phyloP scores from a whole-genome alignment of 148 eudicot species.

The Camellia japonica region DNA sequence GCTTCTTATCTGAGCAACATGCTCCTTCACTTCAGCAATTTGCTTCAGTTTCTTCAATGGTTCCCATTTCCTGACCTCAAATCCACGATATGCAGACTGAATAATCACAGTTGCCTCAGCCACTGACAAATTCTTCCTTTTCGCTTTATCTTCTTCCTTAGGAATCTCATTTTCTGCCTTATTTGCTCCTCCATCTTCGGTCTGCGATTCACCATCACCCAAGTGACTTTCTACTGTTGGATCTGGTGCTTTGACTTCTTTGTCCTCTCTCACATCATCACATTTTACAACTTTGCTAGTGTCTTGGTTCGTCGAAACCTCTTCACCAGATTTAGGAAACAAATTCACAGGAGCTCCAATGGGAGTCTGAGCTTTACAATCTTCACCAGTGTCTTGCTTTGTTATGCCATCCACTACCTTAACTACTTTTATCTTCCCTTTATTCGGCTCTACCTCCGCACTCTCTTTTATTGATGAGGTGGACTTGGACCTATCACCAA shows the following conservation, averaged over 20 bases:
- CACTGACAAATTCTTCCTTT: constrained; percentile 37
- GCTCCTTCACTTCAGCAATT: constrained; percentile 42
- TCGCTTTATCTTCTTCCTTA: constrained; percentile 11
- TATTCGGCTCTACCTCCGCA: constrained; percentile 1
- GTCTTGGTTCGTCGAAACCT: not conserved
- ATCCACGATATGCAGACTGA: constrained; percentile 74
- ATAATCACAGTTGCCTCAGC: constrained; percentile 61
- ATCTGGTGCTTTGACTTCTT: constrained; percentile 2
- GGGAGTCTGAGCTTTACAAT: not conserved
- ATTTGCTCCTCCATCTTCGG: constrained; percentile 7
- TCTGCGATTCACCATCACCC: not conserved
- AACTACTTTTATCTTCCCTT: constrained; percentile 16
- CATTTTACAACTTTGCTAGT: not conserved
- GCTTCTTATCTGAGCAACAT: constrained; percentile 31
- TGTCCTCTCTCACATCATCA: not conserved
- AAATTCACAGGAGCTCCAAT: not conserved
- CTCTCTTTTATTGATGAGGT: not conserved
- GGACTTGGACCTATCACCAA: not conserved
- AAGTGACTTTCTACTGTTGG: constrained; percentile 6
- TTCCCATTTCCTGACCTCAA: constrained; percentile 58
- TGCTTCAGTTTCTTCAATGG: constrained; percentile 67
- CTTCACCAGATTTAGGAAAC: not conserved
- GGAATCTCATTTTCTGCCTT: constrained; percentile 10
- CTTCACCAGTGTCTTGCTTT: constrained; percentile 10
- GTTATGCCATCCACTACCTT: constrained; percentile 20